Percentiles rank a stretch among this genome's conserved stretches.
Evolutionary conservation across 164 flowering plant species (phyloP).

Genomic region (Echeveria elegans): DNA sequence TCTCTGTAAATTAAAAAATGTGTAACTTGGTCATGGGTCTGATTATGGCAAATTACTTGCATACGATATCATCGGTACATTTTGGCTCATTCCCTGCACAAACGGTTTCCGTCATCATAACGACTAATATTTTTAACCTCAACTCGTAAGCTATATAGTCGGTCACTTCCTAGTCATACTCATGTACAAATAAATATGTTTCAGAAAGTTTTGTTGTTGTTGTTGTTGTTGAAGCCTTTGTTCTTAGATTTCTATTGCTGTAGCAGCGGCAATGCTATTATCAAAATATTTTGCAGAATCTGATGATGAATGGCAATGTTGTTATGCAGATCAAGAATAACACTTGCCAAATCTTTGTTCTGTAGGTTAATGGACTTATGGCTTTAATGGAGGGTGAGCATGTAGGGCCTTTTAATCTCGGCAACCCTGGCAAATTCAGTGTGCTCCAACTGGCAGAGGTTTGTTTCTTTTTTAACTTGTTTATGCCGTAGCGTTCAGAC

Average conservation of each 20-base stretch:
- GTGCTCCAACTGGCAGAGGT: slow-evolving; percentile 98
- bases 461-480: slow-evolving; percentile 8
- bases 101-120: neutral
- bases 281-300: neutral
- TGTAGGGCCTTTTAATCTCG: slow-evolving; percentile 85
- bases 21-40: neutral
- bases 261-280: too few species aligned
- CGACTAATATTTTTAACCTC: neutral
- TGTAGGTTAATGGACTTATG: slow-evolving; percentile 76
- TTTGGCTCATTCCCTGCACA: neutral
- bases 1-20: neutral
- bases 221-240: too few species aligned
- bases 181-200: too few species aligned
- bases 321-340: neutral
- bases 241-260: too few species aligned
- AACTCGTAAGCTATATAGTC: too few species aligned
- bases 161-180: too few species aligned
- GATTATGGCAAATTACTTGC: neutral
- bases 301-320: neutral
- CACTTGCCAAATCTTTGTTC: neutral
- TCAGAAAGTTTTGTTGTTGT: too few species aligned
- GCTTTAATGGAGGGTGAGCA: slow-evolving; percentile 88
- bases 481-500: neutral
- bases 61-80: neutral
- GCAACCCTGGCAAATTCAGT: slow-evolving; percentile 93